These are phyloP conservation scores for Fusarium guadeloupense DNA, from an alignment of 2,329 filamentous ascomycete genomes.

Conservation along the genomic window DNA sequence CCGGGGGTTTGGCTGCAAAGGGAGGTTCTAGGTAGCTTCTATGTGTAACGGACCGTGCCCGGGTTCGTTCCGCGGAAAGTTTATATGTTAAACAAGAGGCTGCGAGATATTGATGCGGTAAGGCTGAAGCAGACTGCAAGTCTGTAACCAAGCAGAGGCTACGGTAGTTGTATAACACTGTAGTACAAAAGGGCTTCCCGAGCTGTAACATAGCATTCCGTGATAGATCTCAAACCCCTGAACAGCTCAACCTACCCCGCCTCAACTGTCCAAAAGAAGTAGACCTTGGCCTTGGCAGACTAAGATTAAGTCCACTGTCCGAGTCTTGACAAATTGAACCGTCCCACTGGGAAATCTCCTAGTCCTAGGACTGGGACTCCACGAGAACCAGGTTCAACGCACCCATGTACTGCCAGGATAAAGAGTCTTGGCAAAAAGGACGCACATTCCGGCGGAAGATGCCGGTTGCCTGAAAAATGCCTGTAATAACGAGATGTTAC, in stretches of 20 bases:
- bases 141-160: neutral
- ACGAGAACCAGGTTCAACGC: neutral
- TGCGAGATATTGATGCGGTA: too few relatives aligned
- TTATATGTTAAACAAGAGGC: neutral
- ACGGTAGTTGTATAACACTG: neutral
- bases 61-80: neutral
- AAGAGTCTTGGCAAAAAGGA: conserved; percentile 8
- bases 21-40: neutral
- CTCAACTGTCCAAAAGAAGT: conserved; percentile 9
- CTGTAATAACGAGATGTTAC: conserved; percentile 7
- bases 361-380: neutral
- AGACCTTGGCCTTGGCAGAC: too few relatives aligned
- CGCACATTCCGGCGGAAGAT: conserved; percentile 6
- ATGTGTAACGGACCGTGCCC: neutral
- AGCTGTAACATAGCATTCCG: neutral
- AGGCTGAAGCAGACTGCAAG: neutral
- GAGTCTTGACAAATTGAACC: conserved; percentile 6
- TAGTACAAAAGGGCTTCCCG: neutral
- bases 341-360: conserved; percentile 9
- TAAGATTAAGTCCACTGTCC: conserved; percentile 1
- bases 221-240: neutral
- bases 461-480: neutral
- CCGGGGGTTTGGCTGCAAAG: conserved; percentile 3
- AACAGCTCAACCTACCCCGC: conserved; percentile 11
- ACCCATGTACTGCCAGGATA: neutral